Evolutionary conservation across 257 asterid species (phyloP), one percentile per base, ranked within the genome.

Genomic region (Coffea eugenioides): DNA sequence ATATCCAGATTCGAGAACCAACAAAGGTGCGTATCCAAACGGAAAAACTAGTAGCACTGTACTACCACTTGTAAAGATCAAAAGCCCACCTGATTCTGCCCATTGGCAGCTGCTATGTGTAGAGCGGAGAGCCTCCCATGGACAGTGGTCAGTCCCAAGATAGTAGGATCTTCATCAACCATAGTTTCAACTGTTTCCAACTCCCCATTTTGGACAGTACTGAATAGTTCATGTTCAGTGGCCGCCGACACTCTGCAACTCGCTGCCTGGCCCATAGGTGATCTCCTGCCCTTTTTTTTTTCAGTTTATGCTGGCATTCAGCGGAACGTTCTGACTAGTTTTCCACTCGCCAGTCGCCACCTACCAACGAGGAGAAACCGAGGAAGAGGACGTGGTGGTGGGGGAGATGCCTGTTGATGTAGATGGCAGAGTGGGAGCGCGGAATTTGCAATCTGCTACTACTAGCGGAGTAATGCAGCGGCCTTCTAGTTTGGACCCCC

Each of bases 31-130:
- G 39, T 34, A 41, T 48, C 10, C 41, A 27, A 10, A 59, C 27
- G 45, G 43, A 6, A 23, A 12, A 71, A 59, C 3, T 77, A 73
- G 39, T 16, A 31, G 31, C 31, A 31, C 1, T 31, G 31, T 31
- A 31, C 31, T 77, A 77, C 71, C 21, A 78, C 65, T 25, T 56
- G 75, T 49, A 77, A 82, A 69, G 43, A 69, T 21, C 66, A 12
- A 80, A 56, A 83, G 73, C 80, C 59, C 78, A 93, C 98, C 92
- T 92, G 91, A 89, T 88, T 82, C 90, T 76, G 92, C 0, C 96
- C 97, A 80, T 88, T 87, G 66, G 91, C 87, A 57, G 97, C 96
- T 43, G 93, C 97, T 51, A 92, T 86, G 78, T 93, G 98, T 41
- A 93, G 87, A 0, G 94, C 87, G 12, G 96, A 88, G 74, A 90